phyloP scores from a whole-genome alignment of 805 yeast genomes.

The Danielia oregonensis region DNA sequence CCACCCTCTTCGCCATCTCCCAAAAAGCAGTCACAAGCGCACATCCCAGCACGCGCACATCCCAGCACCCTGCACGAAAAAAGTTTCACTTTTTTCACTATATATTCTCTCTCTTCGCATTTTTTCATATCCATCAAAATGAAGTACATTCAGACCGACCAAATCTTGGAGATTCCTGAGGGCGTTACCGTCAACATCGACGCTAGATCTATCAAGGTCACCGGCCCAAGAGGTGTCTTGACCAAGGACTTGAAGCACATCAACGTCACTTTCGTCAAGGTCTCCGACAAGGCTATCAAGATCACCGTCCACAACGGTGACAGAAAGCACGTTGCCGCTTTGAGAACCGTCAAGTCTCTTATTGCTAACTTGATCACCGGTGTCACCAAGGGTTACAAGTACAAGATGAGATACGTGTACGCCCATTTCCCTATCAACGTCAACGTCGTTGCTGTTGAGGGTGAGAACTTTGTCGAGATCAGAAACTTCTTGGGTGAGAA shows the following conservation, averaged over 20 bases:
- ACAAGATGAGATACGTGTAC: constrained; percentile 99
- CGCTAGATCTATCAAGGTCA: constrained; percentile 84
- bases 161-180: constrained; percentile 81
- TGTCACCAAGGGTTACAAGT: constrained; percentile 98
- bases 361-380: constrained; percentile 93
- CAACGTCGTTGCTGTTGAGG: constrained; percentile 79
- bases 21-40: constrained; percentile 8
- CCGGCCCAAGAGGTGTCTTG: constrained; percentile 97
- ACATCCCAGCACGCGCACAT: background rate
- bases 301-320: constrained; percentile 97
- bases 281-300: constrained; percentile 69
- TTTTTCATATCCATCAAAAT: constrained; percentile 22
- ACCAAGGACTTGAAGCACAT: constrained; percentile 90
- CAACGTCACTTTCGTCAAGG: constrained; percentile 87
- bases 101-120: background rate
- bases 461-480: constrained; percentile 78
- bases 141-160: constrained; percentile 89
- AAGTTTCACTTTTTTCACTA: background rate
- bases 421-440: constrained; percentile 99
- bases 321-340: constrained; percentile 99
- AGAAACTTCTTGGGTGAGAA: constrained; percentile 99
- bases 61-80: background rate
- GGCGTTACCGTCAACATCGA: constrained; percentile 89
- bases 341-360: constrained; percentile 97
- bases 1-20: too few relatives aligned